Evolutionary conservation across 495 filamentous ascomycete species (phyloP).

Genomic region (Aspergillus bridgeri): DNA sequence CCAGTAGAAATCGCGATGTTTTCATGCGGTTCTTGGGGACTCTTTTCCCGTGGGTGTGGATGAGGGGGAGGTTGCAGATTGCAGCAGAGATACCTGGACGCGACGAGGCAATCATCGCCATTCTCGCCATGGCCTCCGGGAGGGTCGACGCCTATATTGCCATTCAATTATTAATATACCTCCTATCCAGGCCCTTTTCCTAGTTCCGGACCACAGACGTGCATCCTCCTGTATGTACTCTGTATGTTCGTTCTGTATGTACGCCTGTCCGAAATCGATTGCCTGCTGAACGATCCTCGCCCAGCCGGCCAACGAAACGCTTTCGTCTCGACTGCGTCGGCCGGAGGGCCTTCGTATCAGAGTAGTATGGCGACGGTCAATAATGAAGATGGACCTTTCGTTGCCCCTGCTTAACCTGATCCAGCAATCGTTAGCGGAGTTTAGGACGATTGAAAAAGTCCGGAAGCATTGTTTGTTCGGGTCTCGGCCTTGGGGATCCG

Average conservation of each 20-base stretch:
- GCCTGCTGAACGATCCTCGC: background rate
- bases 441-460: background rate
- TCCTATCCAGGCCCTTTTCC: background rate
- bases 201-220: too few species aligned
- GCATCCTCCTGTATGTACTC: too few species aligned
- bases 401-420: background rate
- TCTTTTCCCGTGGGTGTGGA: background rate
- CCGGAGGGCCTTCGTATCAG: too few species aligned
- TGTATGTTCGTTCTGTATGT: too few species aligned
- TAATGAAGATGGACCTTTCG: background rate
- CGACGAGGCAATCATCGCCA: background rate
- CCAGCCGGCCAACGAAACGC: too few species aligned
- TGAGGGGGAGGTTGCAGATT: background rate
- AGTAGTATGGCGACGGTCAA: too few species aligned
- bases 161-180: background rate
- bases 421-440: background rate
- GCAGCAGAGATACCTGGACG: background rate
- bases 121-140: too few species aligned
- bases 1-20: background rate
- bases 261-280: background rate
- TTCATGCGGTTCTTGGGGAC: background rate
- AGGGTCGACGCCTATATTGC: background rate
- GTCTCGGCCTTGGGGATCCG: background rate
- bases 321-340: too few species aligned
- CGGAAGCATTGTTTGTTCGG: background rate